A percentile compares a stretch with the other conserved stretches of the same genome.
phyloP scores from a whole-genome alignment of 768 basidiomycete genomes.

The Podaxis sp. region DNA sequence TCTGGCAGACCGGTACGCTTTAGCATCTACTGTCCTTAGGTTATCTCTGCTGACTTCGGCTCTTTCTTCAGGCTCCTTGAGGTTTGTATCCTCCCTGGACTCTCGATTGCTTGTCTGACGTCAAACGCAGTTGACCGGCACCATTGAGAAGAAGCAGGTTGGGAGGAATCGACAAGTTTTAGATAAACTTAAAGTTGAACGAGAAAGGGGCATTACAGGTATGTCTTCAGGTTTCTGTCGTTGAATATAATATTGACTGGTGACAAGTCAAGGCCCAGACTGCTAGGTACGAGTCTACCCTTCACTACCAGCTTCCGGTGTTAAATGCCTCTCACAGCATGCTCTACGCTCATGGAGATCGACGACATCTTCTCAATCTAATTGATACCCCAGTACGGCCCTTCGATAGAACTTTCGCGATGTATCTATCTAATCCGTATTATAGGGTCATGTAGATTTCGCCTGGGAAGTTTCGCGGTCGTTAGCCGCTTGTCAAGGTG shows the following conservation, averaged over 20 bases:
- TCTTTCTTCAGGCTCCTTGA: slow-evolving; percentile 59
- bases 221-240: slow-evolving; percentile 18
- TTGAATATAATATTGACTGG: slow-evolving; percentile 8
- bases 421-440: not conserved
- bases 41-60: slow-evolving; percentile 10
- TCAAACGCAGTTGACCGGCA: slow-evolving; percentile 73
- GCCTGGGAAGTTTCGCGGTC: slow-evolving; percentile 95
- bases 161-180: slow-evolving; percentile 83
- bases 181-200: slow-evolving; percentile 95
- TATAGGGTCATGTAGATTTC: slow-evolving; percentile 94
- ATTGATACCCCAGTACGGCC: slow-evolving; percentile 88
- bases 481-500: slow-evolving; percentile 92
- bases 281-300: slow-evolving; percentile 55
- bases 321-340: slow-evolving; percentile 51
- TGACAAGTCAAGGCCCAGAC: slow-evolving; percentile 90
- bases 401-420: not conserved
- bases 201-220: slow-evolving; percentile 97
- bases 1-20: slow-evolving; percentile 75
- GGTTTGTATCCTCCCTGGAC: slow-evolving; percentile 37
- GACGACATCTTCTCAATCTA: slow-evolving; percentile 79
- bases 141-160: slow-evolving; percentile 65
- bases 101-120: slow-evolving; percentile 15
- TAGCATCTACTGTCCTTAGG: slow-evolving; percentile 4
- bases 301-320: slow-evolving; percentile 7
- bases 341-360: slow-evolving; percentile 61